These are phyloP conservation scores for Tremella mesenterica DNA, from an alignment of 768 basidiomycete genomes.

Conservation along the genomic window DNA sequence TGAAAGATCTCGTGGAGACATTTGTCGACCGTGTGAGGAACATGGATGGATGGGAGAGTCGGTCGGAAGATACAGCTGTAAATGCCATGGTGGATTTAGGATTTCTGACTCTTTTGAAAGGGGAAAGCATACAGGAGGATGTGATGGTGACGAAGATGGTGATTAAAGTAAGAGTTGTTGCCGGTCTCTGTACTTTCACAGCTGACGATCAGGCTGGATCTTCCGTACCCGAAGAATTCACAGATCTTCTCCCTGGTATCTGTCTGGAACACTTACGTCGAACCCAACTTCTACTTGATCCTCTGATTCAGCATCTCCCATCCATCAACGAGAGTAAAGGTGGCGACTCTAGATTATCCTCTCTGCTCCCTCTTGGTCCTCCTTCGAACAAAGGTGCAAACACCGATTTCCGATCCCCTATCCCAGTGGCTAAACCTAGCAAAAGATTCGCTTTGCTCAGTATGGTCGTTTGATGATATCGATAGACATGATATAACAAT, in stretches of 20 bases:
- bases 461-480: conserved; percentile 11
- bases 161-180: conserved; percentile 12
- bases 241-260: conserved; percentile 9
- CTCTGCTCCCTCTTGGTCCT: conserved; percentile 23
- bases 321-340: background rate
- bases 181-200: background rate
- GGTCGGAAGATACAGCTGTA: conserved; percentile 6
- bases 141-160: conserved; percentile 7
- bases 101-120: conserved; percentile 21
- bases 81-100: conserved; percentile 30
- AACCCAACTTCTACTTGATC: conserved; percentile 27
- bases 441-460: conserved; percentile 39
- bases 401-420: conserved; percentile 33
- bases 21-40: conserved; percentile 16
- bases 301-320: conserved; percentile 23
- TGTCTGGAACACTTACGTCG: conserved; percentile 19
- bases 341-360: conserved; percentile 8
- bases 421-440: conserved; percentile 38
- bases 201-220: conserved; percentile 4
- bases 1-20: conserved; percentile 11
- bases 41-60: conserved; percentile 25
- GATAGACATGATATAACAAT: background rate
- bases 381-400: conserved; percentile 5
- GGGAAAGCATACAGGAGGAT: conserved; percentile 10
- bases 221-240: conserved; percentile 7